A percentile compares a stretch with the other conserved stretches of the same genome.
Evolutionary conservation across 2,329 filamentous ascomycete species (phyloP).

Genomic region (Alternaria gansuensis): DNA sequence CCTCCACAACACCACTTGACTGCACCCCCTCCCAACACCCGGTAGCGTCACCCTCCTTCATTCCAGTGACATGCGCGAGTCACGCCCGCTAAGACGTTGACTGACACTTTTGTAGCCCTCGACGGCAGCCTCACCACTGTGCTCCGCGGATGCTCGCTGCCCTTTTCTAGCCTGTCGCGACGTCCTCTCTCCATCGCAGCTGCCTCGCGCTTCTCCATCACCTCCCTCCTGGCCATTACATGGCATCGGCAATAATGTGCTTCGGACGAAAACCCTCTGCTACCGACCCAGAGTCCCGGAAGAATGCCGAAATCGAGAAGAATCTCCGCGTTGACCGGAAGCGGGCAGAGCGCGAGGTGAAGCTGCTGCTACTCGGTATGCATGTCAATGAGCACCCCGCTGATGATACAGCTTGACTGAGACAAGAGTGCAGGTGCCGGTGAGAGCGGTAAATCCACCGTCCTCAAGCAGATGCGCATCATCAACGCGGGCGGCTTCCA

Average conservation of each 20-base stretch:
- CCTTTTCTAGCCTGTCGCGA: constrained; percentile 15
- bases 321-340: constrained; percentile 87
- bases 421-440: constrained; percentile 75
- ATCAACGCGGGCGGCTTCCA: constrained; percentile 94
- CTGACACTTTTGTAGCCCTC: constrained; percentile 5
- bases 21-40: constrained; percentile 21
- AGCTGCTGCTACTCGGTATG: constrained; percentile 90
- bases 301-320: constrained; percentile 81
- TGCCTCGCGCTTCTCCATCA: constrained; percentile 9
- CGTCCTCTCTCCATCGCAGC: constrained; percentile 14
- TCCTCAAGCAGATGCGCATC: constrained; percentile 98
- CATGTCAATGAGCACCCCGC: constrained; percentile 23
- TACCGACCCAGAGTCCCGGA: constrained; percentile 58
- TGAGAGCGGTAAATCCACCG: constrained; percentile 94
- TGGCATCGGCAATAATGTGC: constrained; percentile 59
- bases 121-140: constrained; percentile 10
- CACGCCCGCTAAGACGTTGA: constrained; percentile 1
- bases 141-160: constrained; percentile 13
- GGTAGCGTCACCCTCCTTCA: constrained; percentile 21
- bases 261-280: constrained; percentile 61
- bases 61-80: constrained; percentile 12
- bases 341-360: constrained; percentile 84
- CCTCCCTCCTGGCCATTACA: constrained; percentile 27
- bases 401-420: constrained; percentile 34
- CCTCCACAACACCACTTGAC: not conserved